Evolutionary conservation across 2,329 filamentous ascomycete species (phyloP), one percentile per base, ranked within the genome.

Genomic region (Botrytis elliptica): DNA sequence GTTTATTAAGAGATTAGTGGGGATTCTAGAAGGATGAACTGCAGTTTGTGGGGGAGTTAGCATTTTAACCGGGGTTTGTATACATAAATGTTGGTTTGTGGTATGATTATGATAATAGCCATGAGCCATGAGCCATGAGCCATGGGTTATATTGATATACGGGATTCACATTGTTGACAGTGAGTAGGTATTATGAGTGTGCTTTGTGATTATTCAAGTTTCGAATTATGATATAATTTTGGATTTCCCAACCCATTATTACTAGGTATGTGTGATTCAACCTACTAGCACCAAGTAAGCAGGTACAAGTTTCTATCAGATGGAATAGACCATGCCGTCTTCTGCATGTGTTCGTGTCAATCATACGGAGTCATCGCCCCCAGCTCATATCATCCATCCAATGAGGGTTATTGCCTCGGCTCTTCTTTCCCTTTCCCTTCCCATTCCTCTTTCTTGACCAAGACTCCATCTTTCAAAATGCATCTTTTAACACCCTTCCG

Each of bases 11-110:
- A 57, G 62, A 59, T 67, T 67, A 67, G 62, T 67, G 70, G 46
- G 46, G 62, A 67, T 52, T 71, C 69, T 67, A 67, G 70, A 72
- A 67, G 60, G 46, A 67, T 72, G 60, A 68, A 66, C 67, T 74
- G 70, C 62, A 73, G 75, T 72, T 72, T 73, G 55, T 60, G 52
- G 60, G 62, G 65, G 44, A 40, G 16, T 57, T 38, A 42, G 46
- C 65, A 57, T 68, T 68, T 68, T 68, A 68, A 33, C n/a, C 70
- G 29, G 60, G 57, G 59, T 29, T 25, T 65, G 22, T n/a, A n/a
- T 7, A n/a, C 49, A 52, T 52, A n/a, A 46, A 25, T 29, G 66
- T n/a, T 25, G 36, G 33, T 55, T 38, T 57, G 38, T 57, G 52
- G 33, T 70, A 22, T 44, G 25, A 42, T 29, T 42, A n/a, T 63